Base-by-base conservation (phyloP, 805 yeast genomes). In the Nakazawaea wickerhamii region DNA sequence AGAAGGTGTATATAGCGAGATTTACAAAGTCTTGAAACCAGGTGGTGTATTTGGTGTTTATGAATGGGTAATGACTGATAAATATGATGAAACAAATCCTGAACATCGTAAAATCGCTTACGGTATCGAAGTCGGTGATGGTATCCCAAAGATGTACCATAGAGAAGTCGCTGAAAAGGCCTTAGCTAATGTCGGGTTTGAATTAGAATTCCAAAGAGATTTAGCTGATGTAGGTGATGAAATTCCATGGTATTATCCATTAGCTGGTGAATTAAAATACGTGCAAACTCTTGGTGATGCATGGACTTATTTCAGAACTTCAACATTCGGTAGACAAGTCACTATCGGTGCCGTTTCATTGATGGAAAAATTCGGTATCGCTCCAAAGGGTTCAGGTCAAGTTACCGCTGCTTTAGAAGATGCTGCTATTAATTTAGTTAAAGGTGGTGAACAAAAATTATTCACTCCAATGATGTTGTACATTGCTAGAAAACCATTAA, bases 21-120 rank as follows among this genome's bases (percentile, higher is more conserved):
- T 91, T 59, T 93, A 79, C 79, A 87, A 87, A 61, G 96, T 88
- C 14, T 76, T 91, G 65, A 93, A 93, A 69, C 98, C 99, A 55
- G 98, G 98, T 60, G 99, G 99, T 64, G 79, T 73, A 38, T 93
- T 93, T 53, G 99, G 97, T 62, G 98, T 93, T 41, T 93, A 93
- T 70, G 99, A 93, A 69, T 93, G 99, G 99, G 98, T 93, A 50
- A 85, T 93, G 95, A 93, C 98, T 48, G 95, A 89, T 57, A 73
- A 69, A 38, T 93, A 88, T 63, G 98, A 93, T 61, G 95, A 85
- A 67, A 66, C 65, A 46, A 88, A 87, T 65, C 77, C 79, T 54
- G 90, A 80, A 64, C 99, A 93, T 70, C 85, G 96, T 67, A 84
- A 83, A 61, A 86, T 93, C 51, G 93, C 95, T 25, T 91, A 91